Base-by-base conservation (phyloP, 164 flowering plant genomes). In the Warburgia ugandensis region DNA sequence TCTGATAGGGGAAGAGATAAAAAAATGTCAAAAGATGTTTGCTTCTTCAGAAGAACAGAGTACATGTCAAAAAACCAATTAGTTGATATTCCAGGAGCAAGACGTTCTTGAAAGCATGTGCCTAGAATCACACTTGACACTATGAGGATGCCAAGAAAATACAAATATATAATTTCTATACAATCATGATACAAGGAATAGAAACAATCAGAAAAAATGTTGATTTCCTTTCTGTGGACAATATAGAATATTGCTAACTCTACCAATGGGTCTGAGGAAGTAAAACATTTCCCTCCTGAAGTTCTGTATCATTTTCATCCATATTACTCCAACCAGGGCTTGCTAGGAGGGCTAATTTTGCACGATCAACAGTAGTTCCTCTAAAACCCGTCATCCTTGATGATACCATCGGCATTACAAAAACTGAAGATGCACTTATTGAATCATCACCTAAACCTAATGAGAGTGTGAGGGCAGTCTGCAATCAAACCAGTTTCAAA, bases 381-480 rank as follows among this genome's bases (percentile, higher is more conserved):
- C 99, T 75, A 39, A 88, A 86, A 19, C 95, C 95, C 0, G 80
- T 83, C 50, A 86, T 88, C 76, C 81, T 86, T 19, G 99, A 88
- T 16, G 99, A 88, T 38, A 88, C 78, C 97, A 92, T 86, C 1
- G 99, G 97, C 95, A 92, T 92, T 52, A 72, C 94, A 55, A 92
- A 71, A 66, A 84, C 83, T 3, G 97, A 80, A 26, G 99, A 92
- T 39, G 99, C 94, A 61, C 73, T 78, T 44, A 88, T 73, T 16
- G 91, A 72, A 50, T 88, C 83, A 68, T 92, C 99, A 29, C 97
- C 89, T 37, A 92, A 57, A 22, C 95, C 96, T 39, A 86, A 66
- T 0, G 84, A 68, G n/a, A 77, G 12, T 35, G 80, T 59, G 39
- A 80, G 80, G 37, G 94, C 76, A 60, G 70, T 67, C 99, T 92